Conservation (phyloP, 2,329 filamentous ascomycete genomes). For the Lomentospora prolificans region DNA sequence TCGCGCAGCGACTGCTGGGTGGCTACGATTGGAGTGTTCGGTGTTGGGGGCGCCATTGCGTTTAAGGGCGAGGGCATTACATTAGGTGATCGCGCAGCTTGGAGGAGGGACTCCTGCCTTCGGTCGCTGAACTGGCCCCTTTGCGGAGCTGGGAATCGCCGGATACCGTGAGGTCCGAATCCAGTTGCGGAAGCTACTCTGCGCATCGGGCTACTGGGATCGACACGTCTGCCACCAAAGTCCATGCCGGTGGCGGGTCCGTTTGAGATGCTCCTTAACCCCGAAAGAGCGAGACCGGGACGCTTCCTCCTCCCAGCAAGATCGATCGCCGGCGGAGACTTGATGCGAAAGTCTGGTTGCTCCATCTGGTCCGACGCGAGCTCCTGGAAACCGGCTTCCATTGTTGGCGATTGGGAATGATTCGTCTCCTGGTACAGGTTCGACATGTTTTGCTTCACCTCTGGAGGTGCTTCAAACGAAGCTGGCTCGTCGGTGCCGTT, state of each 20-base stretch:
- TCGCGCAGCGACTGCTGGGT: conserved; percentile 28
- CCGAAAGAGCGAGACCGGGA: conserved; percentile 30
- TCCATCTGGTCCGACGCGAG: neutral
- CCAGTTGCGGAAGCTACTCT: conserved; percentile 44
- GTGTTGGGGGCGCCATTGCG: conserved; percentile 37
- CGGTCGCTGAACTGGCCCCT: conserved; percentile 29
- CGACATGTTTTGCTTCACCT: neutral
- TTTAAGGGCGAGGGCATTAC: conserved; percentile 23
- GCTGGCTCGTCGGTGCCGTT: neutral
- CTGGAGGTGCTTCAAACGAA: neutral
- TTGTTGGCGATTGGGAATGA: neutral
- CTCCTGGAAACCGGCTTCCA: neutral
- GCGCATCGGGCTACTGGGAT: conserved; percentile 39
- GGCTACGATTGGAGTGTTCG: conserved; percentile 35
- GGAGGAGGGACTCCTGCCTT: conserved; percentile 34
- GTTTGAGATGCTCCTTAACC: conserved; percentile 36
- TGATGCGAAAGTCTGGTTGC: conserved; percentile 24
- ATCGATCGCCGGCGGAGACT: conserved; percentile 40
- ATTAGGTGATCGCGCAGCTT: conserved; percentile 32
- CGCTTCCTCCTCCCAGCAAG: conserved; percentile 44
- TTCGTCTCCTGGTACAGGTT: neutral
- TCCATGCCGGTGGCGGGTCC: conserved; percentile 39
- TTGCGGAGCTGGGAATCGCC: conserved; percentile 22
- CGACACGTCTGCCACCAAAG: conserved; percentile 28
- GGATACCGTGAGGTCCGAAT: conserved; percentile 17